These are phyloP conservation scores for Lecanoromycetidae sp. DNA, from an alignment of 2,329 filamentous ascomycete species.

Conservation along the genomic window DNA sequence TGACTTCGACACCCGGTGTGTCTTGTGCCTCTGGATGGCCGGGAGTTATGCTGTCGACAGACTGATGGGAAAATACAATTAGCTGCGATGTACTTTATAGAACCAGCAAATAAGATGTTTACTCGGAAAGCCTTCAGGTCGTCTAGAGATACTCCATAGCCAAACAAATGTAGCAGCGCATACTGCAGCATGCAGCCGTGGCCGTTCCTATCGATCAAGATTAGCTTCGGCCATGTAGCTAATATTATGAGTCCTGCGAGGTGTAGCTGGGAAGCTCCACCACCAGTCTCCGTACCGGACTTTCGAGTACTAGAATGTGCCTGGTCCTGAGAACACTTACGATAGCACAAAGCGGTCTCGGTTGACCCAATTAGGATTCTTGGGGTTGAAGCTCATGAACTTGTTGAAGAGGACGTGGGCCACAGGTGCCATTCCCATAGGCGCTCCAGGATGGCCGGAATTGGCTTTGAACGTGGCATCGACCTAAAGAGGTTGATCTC, in stretches of 20 bases:
- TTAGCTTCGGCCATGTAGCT: neutral
- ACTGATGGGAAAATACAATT: slow-evolving; percentile 29
- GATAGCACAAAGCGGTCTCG: slow-evolving; percentile 97
- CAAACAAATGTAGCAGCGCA: slow-evolving; percentile 91
- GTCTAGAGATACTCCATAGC: slow-evolving; percentile 74
- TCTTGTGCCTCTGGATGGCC: slow-evolving; percentile 96
- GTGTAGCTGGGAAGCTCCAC: neutral
- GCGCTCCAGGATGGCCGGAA: slow-evolving; percentile 96
- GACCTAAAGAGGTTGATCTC: slow-evolving; percentile 48
- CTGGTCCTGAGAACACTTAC: slow-evolving; percentile 59
- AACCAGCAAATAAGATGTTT: slow-evolving; percentile 32
- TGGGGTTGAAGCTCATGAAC: slow-evolving; percentile 99
- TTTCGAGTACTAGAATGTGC: neutral
- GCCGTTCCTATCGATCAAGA: slow-evolving; percentile 60
- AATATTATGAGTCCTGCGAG: neutral
- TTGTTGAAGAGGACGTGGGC: slow-evolving; percentile 97
- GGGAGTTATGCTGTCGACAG: slow-evolving; percentile 71
- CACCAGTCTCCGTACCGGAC: neutral
- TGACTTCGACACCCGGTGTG: slow-evolving; percentile 94
- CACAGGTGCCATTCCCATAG: slow-evolving; percentile 92
- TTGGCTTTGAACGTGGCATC: slow-evolving; percentile 95
- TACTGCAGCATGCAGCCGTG: slow-evolving; percentile 99
- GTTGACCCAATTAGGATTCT: slow-evolving; percentile 96
- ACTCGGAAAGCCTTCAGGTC: slow-evolving; percentile 96
- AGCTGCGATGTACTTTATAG: slow-evolving; percentile 13